Base-by-base conservation (phyloP, 805 yeast genomes). In the Myxozyma monticola region DNA sequence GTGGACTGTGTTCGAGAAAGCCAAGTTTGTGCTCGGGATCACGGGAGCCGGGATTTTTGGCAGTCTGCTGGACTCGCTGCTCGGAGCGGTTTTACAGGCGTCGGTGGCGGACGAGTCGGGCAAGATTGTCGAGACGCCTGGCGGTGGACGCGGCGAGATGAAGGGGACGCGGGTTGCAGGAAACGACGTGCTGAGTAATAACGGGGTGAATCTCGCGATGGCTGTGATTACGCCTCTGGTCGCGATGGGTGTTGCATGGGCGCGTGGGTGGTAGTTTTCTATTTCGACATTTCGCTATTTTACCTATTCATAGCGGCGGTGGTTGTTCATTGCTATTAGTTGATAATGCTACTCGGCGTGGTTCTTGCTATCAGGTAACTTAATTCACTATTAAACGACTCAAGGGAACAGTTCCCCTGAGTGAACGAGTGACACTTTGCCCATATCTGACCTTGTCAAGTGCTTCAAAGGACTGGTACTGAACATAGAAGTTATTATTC, bases 51-150 rank as follows among this genome's bases (percentile, higher is more conserved):
- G 78, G 0, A 51, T 71, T 14, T 33, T 63, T 18, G 78, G 77
- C 0, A 66, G 71, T 3, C 25, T 74, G 2, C 37, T 70, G 9
- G 78, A 74, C 53, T 74, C 78, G 1, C 10, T 73, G 1, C 52
- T 74, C 7, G 78, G 78, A 0, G 75, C 78, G 4, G 30, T 68
- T 2, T 54, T 72, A 17, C 78, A 74, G 51, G 49, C 56, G 10
- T 66, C 76, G 1, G 63, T 68, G 8, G 65, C 67, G 25, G 69
- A 71, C 45, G 58, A 59, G 14, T 42, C 57, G 7, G 73, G 69
- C 20, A 68, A 68, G 38, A 74, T 76, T 26, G 62, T 60, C 3
- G 72, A 69, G 39, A 63, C 67, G 4, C 65, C 62, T 2, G 60
- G 63, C 1, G 65, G 68, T 0, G 51, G 51, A 15, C 54, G 57